A percentile compares a stretch with the other conserved stretches of the same genome.
Conservation (phyloP, 2,329 filamentous ascomycete species). For the Aspergillus quadricinctus region DNA sequence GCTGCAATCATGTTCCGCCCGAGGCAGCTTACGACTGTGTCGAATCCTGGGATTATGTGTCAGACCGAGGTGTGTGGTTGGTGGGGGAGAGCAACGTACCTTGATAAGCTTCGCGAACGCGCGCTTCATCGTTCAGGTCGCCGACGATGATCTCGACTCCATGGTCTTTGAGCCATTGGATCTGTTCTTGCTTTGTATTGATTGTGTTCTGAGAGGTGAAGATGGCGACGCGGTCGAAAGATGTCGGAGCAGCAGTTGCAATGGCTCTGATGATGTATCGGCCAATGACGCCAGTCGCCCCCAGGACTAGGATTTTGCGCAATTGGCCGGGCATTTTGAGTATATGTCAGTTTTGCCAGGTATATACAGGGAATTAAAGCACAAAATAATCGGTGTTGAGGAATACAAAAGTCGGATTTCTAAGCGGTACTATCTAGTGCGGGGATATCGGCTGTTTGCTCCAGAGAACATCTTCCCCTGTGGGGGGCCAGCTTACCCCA, state of each 20-base stretch:
- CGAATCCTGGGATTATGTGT: slow-evolving; percentile 44
- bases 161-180: slow-evolving; percentile 44
- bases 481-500: not conserved
- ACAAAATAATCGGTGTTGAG: not conserved
- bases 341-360: not conserved
- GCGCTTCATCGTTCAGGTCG: slow-evolving; percentile 48
- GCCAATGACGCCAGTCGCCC: slow-evolving; percentile 21
- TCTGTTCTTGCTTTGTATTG: slow-evolving; percentile 46
- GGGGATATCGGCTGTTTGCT: not conserved
- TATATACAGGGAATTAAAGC: not conserved
- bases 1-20: slow-evolving; percentile 59
- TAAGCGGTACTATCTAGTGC: not conserved
- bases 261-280: slow-evolving; percentile 49
- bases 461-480: not conserved
- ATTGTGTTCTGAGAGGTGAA: slow-evolving; percentile 54
- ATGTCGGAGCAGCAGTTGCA: slow-evolving; percentile 41
- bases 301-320: slow-evolving; percentile 20
- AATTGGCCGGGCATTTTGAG: not conserved
- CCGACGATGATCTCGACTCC: slow-evolving; percentile 55
- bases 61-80: not conserved
- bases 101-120: slow-evolving; percentile 54
- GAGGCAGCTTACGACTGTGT: slow-evolving; percentile 63
- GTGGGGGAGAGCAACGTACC: slow-evolving; percentile 25
- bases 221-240: slow-evolving; percentile 52
- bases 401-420: not conserved